phyloP scores from a whole-genome alignment of 805 yeast species.

The Blastobotrys americana region DNA sequence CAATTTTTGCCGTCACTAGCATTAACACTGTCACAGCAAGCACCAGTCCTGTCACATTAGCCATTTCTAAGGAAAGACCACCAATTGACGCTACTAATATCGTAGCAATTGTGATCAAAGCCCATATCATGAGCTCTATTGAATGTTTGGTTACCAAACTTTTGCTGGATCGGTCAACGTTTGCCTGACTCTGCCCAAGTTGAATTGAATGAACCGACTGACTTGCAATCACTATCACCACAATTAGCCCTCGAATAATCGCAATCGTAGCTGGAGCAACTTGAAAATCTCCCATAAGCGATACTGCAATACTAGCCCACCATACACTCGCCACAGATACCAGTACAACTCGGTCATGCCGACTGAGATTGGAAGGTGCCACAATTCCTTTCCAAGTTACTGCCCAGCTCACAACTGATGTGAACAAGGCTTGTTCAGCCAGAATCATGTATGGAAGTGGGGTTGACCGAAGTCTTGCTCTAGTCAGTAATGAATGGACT shows the following conservation, averaged over 20 bases:
- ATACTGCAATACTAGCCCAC: background rate
- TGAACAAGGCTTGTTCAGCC: background rate
- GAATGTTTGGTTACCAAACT: too few relatives aligned
- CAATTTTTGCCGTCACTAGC: background rate
- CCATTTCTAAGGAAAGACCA: background rate
- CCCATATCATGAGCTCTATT: background rate
- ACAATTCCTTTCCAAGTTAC: background rate
- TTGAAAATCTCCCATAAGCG: background rate
- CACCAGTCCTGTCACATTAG: background rate
- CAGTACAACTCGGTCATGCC: background rate
- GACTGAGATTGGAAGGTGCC: background rate
- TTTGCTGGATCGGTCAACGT: too few relatives aligned
- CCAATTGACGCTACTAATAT: background rate
- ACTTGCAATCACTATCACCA: background rate
- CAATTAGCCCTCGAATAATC: background rate
- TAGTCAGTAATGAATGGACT: background rate
- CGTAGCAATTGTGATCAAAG: background rate
- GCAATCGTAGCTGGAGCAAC: background rate
- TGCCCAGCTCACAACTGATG: background rate
- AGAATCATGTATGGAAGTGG: background rate
- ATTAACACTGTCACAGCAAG: background rate
- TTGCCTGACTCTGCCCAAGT: background rate
- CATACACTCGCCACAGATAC: background rate
- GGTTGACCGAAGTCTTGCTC: background rate
- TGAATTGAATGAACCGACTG: background rate